Evolutionary conservation across 495 filamentous ascomycete genomes (phyloP), one percentile per base, ranked within the genome.

Genomic region (Talaromyces liani): DNA sequence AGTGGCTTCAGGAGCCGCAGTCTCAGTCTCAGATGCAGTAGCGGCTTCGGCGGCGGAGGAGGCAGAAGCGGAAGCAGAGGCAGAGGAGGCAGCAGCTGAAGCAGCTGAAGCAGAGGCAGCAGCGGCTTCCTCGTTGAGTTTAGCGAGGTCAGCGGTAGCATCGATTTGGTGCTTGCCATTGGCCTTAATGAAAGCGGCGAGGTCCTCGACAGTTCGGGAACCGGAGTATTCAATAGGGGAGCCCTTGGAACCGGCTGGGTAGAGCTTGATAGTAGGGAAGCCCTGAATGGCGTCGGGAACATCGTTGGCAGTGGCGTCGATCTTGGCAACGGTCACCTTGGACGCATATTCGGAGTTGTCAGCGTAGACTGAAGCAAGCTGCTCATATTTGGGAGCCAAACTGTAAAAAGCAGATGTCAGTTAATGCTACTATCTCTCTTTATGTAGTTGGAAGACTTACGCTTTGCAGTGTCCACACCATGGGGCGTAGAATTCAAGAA

Each of bases 381-480:
- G 91, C 18, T 89, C 87, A 68, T 88, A 89, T 74, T 88, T 88
- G 61, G 87, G 87, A 41, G 87, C 84, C 65, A 89, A 80, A 73
- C 80, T 84, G 60, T 62, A 41, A 47, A 39, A 27, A 39, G 41
- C 6, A 34, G 18, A 33, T 58, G 31, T 58, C 12, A 58, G 56
- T 36, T 10, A 58, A 36, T 33, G 16, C 6, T 27, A 7, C 7
- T 10, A 27, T 14, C 24, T 27, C 18, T 20, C n/a, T 25, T 25
- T 29, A 9, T 3, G 9, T 56, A 5, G 7, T 29, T 56, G 33
- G 12, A 10, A 41, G 53, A 77, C 79, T 72, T 78, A 85, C 77
- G 92, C 87, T 83, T 98, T 98, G 91, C 94, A 98, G 85, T 98
- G 94, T 71, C 94, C 94, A 73, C 95, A 99, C 95, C 94, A 98